phyloP scores from a whole-genome alignment of 1,139 yeast genomes.

The Geotrichum carabidarum region DNA sequence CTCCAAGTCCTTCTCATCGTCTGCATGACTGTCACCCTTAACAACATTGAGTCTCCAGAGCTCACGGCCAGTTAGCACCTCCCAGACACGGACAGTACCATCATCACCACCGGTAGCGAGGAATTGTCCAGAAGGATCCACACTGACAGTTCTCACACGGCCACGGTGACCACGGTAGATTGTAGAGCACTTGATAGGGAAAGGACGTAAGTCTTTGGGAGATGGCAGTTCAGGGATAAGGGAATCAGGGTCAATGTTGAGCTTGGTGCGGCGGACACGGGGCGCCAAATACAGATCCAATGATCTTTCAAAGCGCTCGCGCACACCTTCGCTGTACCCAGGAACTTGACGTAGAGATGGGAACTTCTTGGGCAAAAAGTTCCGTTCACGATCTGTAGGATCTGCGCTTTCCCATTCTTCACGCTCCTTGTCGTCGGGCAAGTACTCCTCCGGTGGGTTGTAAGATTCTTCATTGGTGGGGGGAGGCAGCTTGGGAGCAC shows the following conservation, averaged over 20 bases:
- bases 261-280: constrained; percentile 83
- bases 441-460: constrained; percentile 94
- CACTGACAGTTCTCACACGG: constrained; percentile 71
- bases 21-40: constrained; percentile 23
- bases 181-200: constrained; percentile 90
- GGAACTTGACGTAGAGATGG: constrained; percentile 85
- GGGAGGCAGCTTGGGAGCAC: constrained; percentile 94
- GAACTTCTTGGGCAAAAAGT: constrained; percentile 79
- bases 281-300: constrained; percentile 94
- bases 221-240: constrained; percentile 94
- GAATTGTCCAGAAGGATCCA: constrained; percentile 91
- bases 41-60: constrained; percentile 61
- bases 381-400: constrained; percentile 71
- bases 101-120: constrained; percentile 97
- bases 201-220: constrained; percentile 95
- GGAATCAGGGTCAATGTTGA: constrained; percentile 93
- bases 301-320: constrained; percentile 92
- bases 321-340: constrained; percentile 75
- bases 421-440: constrained; percentile 72
- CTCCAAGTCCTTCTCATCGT: constrained; percentile 17
- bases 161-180: constrained; percentile 77
- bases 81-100: constrained; percentile 95
- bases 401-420: constrained; percentile 67
- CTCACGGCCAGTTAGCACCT: constrained; percentile 89
- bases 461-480: constrained; percentile 96